These are phyloP conservation scores for Fusarium sp. DNA, from an alignment of 2,329 filamentous ascomycete genomes.

Conservation along the genomic window DNA sequence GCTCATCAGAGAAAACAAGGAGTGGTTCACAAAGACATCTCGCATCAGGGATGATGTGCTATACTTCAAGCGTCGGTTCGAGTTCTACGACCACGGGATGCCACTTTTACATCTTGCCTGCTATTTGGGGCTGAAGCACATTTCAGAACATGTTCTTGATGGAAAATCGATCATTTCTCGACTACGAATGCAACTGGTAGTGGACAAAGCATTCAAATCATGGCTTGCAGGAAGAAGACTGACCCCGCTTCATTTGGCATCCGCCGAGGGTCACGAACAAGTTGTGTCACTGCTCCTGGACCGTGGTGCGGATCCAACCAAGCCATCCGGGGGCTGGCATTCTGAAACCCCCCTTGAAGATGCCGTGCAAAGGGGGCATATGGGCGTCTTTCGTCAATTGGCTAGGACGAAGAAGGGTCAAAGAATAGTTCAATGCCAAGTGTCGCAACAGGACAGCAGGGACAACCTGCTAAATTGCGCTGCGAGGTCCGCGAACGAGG, in stretches of 20 bases:
- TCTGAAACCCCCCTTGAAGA: background rate
- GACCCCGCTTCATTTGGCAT: background rate
- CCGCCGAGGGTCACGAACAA: background rate
- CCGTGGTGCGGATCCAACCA: background rate
- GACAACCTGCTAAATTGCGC: background rate
- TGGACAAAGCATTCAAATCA: rapidly evolving
- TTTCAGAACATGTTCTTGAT: background rate
- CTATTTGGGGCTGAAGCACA: background rate
- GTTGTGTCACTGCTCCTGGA: background rate
- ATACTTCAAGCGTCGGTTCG: rapidly evolving
- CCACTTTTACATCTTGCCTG: background rate
- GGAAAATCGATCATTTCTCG: background rate
- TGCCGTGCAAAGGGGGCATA: background rate
- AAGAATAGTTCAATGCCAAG: background rate
- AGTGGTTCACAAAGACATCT: background rate
- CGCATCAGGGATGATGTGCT: background rate
- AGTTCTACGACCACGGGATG: rapidly evolving
- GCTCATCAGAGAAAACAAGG: background rate
- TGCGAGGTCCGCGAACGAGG: background rate
- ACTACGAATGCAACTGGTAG: background rate
- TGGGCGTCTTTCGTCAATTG: background rate
- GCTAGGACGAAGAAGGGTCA: background rate
- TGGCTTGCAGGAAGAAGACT: rapidly evolving
- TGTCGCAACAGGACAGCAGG: background rate
- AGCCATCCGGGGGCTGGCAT: rapidly evolving